These are phyloP conservation scores for Scortechinia acanthostroma DNA, from an alignment of 2,329 filamentous ascomycete species.

Conservation along the genomic window DNA sequence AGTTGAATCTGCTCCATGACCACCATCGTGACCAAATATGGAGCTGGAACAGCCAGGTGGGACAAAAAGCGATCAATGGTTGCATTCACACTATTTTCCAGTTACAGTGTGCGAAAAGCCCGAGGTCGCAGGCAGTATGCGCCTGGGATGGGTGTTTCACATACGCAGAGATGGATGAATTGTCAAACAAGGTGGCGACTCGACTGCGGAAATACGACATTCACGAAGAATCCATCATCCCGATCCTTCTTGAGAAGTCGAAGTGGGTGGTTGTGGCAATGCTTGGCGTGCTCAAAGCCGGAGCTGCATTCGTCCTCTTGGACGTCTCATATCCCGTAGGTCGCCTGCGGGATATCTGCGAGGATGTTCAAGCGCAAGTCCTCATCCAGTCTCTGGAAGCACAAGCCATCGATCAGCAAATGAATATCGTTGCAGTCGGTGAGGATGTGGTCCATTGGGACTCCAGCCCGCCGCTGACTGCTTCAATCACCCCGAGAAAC, in stretches of 20 bases:
- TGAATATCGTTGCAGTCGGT: not conserved
- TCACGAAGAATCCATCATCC: slow-evolving; percentile 16
- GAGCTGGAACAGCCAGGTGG: no score
- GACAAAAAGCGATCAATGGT: no score
- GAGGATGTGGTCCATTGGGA: not conserved
- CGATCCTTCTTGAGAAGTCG: slow-evolving; percentile 25
- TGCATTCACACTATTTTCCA: no score
- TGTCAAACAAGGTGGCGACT: slow-evolving; percentile 12
- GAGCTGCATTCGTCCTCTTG: slow-evolving; percentile 18
- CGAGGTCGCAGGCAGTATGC: slow-evolving; percentile 15
- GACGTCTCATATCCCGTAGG: slow-evolving; percentile 23
- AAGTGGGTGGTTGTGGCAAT: slow-evolving; percentile 20
- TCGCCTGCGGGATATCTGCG: slow-evolving; percentile 21
- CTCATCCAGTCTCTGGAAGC: not conserved
- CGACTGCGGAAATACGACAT: slow-evolving; percentile 13
- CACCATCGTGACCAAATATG: no score
- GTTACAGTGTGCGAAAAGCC: no score
- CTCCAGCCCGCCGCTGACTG: not conserved
- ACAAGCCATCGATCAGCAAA: not conserved
- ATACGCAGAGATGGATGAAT: slow-evolving; percentile 14
- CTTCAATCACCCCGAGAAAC: slow-evolving; percentile 1
- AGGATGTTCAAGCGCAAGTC: slow-evolving; percentile 11
- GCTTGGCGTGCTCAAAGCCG: slow-evolving; percentile 23
- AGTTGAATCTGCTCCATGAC: no score
- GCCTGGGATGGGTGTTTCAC: slow-evolving; percentile 18